Conservation (phyloP, 1,284 basidiomycete species). For the Heliocybe sulcata region DNA sequence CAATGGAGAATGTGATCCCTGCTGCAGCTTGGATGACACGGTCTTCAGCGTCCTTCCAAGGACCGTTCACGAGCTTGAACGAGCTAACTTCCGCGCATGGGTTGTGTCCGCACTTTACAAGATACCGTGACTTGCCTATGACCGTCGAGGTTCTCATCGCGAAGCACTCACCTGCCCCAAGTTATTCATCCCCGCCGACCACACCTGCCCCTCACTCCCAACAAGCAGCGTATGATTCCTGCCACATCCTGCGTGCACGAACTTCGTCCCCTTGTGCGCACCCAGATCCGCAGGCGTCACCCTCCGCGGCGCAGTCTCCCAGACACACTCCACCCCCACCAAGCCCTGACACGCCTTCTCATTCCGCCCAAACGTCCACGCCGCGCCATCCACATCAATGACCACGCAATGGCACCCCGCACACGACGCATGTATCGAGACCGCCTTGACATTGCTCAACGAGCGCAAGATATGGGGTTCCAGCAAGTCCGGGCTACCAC, state of each 20-base stretch:
- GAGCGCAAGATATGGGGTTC: constrained; percentile 87
- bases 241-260: constrained; percentile 80
- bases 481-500: constrained; percentile 61
- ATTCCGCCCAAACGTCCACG: constrained; percentile 86
- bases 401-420: constrained; percentile 70
- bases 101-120: constrained; percentile 61
- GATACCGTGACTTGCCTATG: background rate
- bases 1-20: constrained; percentile 78
- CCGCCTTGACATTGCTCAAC: constrained; percentile 70
- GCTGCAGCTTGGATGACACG: constrained; percentile 69
- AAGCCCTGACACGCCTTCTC: constrained; percentile 53
- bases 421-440: constrained; percentile 69
- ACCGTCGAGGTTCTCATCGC: background rate
- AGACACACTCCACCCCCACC: constrained; percentile 38
- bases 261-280: constrained; percentile 51
- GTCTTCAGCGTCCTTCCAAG: constrained; percentile 49
- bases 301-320: constrained; percentile 65
- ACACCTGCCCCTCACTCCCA: constrained; percentile 75
- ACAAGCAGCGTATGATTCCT: constrained; percentile 80
- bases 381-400: constrained; percentile 69
- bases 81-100: constrained; percentile 52
- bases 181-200: constrained; percentile 79
- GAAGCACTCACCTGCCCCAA: constrained; percentile 64
- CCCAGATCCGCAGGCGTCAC: constrained; percentile 59
- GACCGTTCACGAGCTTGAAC: constrained; percentile 60